A percentile compares a stretch with the other conserved stretches of the same genome.
phyloP scores from a whole-genome alignment of 176 grass and related monocot genomes.

The Hordeum marinum region DNA sequence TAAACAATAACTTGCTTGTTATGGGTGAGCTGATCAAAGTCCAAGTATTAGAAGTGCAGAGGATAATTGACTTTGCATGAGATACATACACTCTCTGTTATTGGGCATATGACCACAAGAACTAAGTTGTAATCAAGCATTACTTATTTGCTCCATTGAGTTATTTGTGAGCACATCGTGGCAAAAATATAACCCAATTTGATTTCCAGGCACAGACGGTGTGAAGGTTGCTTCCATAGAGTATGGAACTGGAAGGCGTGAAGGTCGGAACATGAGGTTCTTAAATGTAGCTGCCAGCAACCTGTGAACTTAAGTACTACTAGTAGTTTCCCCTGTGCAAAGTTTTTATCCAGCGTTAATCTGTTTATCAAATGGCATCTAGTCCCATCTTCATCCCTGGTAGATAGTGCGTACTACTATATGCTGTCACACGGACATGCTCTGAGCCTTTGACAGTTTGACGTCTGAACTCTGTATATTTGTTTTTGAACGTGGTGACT shows the following conservation, averaged over 20 bases:
- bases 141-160: not conserved
- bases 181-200: not conserved
- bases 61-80: no score
- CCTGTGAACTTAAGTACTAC: conserved; percentile 2
- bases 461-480: conserved; percentile 21
- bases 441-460: not conserved
- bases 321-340: not conserved
- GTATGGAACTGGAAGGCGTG: not conserved
- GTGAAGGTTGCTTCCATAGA: conserved; percentile 1
- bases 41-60: no score
- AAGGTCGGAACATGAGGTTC: conserved; percentile 1
- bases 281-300: not conserved
- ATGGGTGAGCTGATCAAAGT: not conserved
- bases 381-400: not conserved
- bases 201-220: conserved; percentile 32
- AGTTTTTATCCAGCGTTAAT: not conserved
- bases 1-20: not conserved
- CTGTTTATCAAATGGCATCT: not conserved
- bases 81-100: not conserved
- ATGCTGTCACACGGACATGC: conserved; percentile 11
- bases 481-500: not conserved
- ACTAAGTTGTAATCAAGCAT: not conserved
- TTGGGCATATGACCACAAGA: not conserved
- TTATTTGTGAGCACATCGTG: conserved; percentile 9
- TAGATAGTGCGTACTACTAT: conserved; percentile 11